A percentile compares a stretch with the other conserved stretches of the same genome.
Conservation (phyloP, 2,329 filamentous ascomycete species). For the Fusarium agapanthi region DNA sequence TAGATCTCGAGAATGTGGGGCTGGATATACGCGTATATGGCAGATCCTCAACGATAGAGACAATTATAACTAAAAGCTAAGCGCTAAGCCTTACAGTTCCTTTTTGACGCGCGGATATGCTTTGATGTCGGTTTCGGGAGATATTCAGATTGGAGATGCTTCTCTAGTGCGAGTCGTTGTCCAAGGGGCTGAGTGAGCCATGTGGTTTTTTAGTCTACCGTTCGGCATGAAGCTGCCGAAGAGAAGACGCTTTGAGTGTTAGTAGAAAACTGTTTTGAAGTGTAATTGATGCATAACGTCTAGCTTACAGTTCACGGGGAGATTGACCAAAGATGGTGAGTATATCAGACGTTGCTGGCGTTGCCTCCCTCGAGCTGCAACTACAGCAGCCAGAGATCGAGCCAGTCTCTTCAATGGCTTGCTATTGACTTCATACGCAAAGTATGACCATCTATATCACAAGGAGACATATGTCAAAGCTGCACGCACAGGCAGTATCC, state of each 20-base stretch:
- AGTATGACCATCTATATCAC: background rate
- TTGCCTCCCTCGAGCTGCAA: background rate
- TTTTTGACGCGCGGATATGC: background rate
- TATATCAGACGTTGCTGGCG: background rate
- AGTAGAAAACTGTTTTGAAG: background rate
- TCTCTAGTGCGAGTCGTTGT: background rate
- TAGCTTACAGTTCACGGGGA: background rate
- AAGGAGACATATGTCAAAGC: background rate
- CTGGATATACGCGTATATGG: conserved; percentile 24
- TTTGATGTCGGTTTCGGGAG: background rate
- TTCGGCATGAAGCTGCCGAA: background rate
- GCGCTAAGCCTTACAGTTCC: conserved; percentile 22
- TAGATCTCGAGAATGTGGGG: conserved; percentile 5
- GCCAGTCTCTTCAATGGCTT: background rate
- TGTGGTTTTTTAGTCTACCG: background rate
- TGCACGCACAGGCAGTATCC: background rate
- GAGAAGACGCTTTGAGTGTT: background rate
- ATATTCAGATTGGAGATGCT: background rate
- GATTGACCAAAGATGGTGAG: background rate
- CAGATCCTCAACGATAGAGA: background rate
- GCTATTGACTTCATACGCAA: background rate
- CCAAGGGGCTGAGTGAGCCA: background rate
- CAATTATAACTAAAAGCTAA: background rate
- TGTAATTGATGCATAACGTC: background rate
- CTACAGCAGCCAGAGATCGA: background rate